A percentile compares a stretch with the other conserved stretches of the same genome.
These are phyloP conservation scores for Bryoglossum gracile DNA, from an alignment of 495 filamentous ascomycete species.

Conservation along the genomic window DNA sequence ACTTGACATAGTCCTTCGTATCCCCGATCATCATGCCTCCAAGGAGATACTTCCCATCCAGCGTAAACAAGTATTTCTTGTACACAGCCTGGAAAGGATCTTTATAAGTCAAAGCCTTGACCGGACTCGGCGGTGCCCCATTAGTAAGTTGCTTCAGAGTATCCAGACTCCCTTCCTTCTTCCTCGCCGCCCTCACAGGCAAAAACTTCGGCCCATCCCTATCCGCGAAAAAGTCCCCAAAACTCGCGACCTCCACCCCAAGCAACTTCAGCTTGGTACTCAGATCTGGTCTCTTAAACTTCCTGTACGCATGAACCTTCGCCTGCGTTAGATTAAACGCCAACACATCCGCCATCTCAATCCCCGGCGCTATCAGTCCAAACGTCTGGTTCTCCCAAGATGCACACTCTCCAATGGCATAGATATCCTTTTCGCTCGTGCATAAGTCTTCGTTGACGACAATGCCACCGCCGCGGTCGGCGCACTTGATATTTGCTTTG, in stretches of 20 bases:
- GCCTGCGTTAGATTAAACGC: constrained; percentile 92
- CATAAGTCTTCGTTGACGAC: constrained; percentile 61
- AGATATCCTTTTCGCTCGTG: constrained; percentile 69
- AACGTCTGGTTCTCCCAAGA: constrained; percentile 93
- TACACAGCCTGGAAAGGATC: constrained; percentile 93
- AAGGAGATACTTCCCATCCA: constrained; percentile 86
- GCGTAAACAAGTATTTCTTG: constrained; percentile 92
- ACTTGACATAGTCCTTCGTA: constrained; percentile 86
- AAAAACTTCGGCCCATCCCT: constrained; percentile 44
- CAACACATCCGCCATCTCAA: constrained; percentile 95
- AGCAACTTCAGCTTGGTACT: constrained; percentile 93
- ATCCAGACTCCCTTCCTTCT: constrained; percentile 29
- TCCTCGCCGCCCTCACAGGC: constrained; percentile 20
- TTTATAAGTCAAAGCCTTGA: constrained; percentile 86
- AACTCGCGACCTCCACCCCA: constrained; percentile 90
- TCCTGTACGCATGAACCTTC: constrained; percentile 56
- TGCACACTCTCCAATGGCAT: constrained; percentile 92
- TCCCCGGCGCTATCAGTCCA: constrained; percentile 86
- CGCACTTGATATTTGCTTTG: constrained; percentile 64
- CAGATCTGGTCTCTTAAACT: constrained; percentile 80
- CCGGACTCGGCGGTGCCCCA: constrained; percentile 35
- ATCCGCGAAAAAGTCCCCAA: constrained; percentile 95
- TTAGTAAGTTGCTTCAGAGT: constrained; percentile 45
- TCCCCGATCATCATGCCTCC: constrained; percentile 99
- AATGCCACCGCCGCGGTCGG: constrained; percentile 63